phyloP scores from a whole-genome alignment of 495 filamentous ascomycete species.

The Tuber umbilicatum region DNA sequence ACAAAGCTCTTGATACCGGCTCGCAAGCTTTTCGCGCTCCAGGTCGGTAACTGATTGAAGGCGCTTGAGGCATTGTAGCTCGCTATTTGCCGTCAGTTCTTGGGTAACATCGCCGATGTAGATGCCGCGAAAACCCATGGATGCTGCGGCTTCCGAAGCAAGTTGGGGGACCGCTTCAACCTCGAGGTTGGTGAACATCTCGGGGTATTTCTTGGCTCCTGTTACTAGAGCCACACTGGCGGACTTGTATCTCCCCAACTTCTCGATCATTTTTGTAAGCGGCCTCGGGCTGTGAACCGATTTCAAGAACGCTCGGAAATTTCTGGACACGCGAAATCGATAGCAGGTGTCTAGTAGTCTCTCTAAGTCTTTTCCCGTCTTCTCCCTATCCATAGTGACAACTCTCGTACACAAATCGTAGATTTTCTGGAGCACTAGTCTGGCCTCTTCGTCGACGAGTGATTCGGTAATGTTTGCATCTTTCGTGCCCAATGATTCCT shows the following conservation, averaged over 20 bases:
- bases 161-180: slow-evolving; percentile 28
- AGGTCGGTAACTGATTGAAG: slow-evolving; percentile 28
- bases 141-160: slow-evolving; percentile 20
- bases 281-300: slow-evolving; percentile 19
- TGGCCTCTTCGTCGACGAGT: slow-evolving; percentile 23
- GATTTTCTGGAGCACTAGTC: slow-evolving; percentile 30
- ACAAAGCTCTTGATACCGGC: slow-evolving; percentile 34
- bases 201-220: slow-evolving; percentile 24
- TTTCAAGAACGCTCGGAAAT: slow-evolving; percentile 33
- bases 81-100: slow-evolving; percentile 24
- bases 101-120: slow-evolving; percentile 28
- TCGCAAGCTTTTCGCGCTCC: slow-evolving; percentile 16
- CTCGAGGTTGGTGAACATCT: slow-evolving; percentile 23
- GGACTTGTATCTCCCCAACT: slow-evolving; percentile 37
- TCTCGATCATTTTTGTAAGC: slow-evolving; percentile 39
- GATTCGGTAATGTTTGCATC: slow-evolving; percentile 3
- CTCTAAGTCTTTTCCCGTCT: slow-evolving; percentile 24
- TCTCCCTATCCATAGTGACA: slow-evolving; percentile 16
- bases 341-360: slow-evolving; percentile 39
- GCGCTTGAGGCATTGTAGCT: slow-evolving; percentile 31
- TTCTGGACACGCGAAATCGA: slow-evolving; percentile 30
- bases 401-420: slow-evolving; percentile 32
- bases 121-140: slow-evolving; percentile 24
- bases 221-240: slow-evolving; percentile 35
- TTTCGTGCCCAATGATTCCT: slow-evolving; percentile 23